phyloP scores from a whole-genome alignment of 192 early-diverging fungal genomes.

The Fimicolochytrium jonesii region DNA sequence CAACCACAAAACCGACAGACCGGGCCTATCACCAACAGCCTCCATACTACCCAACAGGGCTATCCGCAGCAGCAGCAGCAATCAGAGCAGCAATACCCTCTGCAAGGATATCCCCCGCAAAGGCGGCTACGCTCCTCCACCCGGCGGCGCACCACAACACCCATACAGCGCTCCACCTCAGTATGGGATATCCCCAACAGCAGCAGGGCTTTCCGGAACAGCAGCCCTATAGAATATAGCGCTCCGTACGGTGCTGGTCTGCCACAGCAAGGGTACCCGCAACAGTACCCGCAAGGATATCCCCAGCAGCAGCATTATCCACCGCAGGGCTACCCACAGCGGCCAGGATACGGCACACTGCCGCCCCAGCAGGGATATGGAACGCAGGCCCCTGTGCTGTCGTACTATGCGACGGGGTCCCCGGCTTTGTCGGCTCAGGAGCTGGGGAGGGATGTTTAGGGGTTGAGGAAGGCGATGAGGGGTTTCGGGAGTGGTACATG shows the following conservation, averaged over 20 bases:
- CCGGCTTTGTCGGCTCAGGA: slow-evolving; percentile 11
- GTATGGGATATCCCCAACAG: slow-evolving; percentile 7
- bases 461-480: slow-evolving; percentile 32
- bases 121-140: slow-evolving; percentile 11
- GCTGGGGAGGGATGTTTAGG: slow-evolving; percentile 12
- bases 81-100: slow-evolving; percentile 22
- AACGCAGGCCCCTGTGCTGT: neutral
- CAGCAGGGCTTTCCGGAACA: no score
- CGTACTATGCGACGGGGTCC: slow-evolving; percentile 5
- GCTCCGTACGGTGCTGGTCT: slow-evolving; percentile 1
- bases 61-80: slow-evolving; percentile 17
- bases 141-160: no score
- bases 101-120: slow-evolving; percentile 20
- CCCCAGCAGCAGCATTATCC: slow-evolving; percentile 17
- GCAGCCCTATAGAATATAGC: no score
- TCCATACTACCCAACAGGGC: slow-evolving; percentile 1
- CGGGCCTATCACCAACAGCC: slow-evolving; percentile 2
- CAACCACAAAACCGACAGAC: no score
- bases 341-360: neutral
- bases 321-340: slow-evolving; percentile 1
- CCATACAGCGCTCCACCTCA: neutral
- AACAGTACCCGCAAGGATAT: slow-evolving; percentile 1
- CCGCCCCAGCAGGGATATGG: slow-evolving; percentile 16
- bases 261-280: slow-evolving; percentile 11
- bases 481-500: slow-evolving; percentile 30